phyloP scores from a whole-genome alignment of 306 rosid species.

The Cicer pinnatifidum region DNA sequence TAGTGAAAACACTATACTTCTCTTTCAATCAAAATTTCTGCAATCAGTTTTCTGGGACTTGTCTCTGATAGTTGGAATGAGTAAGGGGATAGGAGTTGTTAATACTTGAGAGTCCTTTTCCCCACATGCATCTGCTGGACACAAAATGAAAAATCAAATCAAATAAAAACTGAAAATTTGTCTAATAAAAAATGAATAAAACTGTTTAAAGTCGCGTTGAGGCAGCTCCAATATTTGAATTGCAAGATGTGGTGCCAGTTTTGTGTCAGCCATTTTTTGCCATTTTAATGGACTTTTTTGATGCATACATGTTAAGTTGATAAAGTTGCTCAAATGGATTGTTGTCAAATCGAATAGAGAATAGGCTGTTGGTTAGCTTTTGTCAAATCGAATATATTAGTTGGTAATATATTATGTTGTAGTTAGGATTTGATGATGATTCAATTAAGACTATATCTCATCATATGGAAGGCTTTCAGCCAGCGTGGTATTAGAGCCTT shows the following conservation, averaged over 20 bases:
- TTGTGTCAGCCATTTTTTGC: background rate
- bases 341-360: background rate
- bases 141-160: background rate
- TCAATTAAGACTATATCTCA: no score
- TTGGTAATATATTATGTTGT: background rate
- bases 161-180: background rate
- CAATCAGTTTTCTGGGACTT: constrained; percentile 44
- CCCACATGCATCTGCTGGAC: constrained; percentile 33
- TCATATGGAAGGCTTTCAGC: no score
- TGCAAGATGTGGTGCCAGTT: background rate
- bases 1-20: constrained; percentile 38
- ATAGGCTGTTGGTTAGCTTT: background rate
- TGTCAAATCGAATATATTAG: background rate
- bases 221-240: background rate
- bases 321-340: constrained; percentile 22
- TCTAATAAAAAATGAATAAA: constrained; percentile 29
- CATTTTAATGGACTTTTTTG: background rate
- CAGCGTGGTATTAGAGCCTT: no score
- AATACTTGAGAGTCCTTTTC: constrained; percentile 18
- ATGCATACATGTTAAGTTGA: background rate
- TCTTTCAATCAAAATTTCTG: constrained; percentile 39
- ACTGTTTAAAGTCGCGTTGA: constrained; percentile 15
- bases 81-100: constrained; percentile 33
- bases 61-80: constrained; percentile 32
- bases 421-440: background rate